phyloP scores from a whole-genome alignment of 1,284 basidiomycete genomes.

The Ceratobasidium sp. region DNA sequence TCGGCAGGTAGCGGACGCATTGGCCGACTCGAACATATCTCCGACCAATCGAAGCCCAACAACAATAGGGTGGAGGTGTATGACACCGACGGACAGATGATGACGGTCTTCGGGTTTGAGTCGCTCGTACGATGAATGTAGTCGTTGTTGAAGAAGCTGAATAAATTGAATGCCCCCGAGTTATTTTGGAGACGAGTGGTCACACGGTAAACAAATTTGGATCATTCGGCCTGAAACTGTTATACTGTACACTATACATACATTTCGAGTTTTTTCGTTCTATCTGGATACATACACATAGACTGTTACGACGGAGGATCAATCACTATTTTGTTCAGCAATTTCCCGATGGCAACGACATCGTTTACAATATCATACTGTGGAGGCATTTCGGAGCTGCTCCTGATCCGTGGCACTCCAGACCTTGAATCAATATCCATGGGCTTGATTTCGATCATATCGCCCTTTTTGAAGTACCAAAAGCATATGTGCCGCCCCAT shows the following conservation, averaged over 20 bases:
- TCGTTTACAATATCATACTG: background rate
- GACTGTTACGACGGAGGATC: background rate
- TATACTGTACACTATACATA: too few relatives aligned
- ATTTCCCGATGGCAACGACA: background rate
- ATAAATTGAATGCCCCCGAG: background rate
- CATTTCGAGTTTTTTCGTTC: too few relatives aligned
- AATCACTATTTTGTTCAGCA: background rate
- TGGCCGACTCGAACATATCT: background rate
- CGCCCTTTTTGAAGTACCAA: slow-evolving; percentile 4
- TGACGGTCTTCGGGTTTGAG: background rate
- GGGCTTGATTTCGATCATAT: background rate
- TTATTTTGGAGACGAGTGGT: too few relatives aligned
- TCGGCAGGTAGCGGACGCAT: background rate
- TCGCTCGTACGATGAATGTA: background rate
- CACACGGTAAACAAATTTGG: too few relatives aligned
- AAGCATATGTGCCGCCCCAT: background rate
- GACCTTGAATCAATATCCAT: background rate
- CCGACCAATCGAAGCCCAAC: background rate
- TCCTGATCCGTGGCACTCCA: background rate
- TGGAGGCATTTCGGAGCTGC: background rate
- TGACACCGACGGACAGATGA: background rate
- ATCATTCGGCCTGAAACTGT: too few relatives aligned
- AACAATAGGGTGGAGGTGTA: background rate
- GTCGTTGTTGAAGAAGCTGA: background rate
- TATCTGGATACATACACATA: too few relatives aligned